A percentile compares a stretch with the other conserved stretches of the same genome.
phyloP scores from a whole-genome alignment of 2,329 filamentous ascomycete species.

The Biscogniauxia mediterranea region DNA sequence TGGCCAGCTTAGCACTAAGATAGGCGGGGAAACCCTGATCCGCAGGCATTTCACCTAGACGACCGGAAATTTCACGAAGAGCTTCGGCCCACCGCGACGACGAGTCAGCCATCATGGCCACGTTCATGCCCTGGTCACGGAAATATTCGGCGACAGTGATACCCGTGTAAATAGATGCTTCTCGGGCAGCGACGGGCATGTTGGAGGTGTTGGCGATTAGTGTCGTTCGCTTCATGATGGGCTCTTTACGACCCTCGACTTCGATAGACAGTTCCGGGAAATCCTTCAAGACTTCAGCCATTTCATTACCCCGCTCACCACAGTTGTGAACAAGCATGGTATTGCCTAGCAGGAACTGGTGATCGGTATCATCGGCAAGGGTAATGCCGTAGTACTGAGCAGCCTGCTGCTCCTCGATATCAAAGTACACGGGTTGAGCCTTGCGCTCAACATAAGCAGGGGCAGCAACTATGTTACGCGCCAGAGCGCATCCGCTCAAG shows the following conservation, averaged over 20 bases:
- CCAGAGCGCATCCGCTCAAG: no score
- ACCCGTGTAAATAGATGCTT: slow-evolving; percentile 97
- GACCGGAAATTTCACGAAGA: slow-evolving; percentile 96
- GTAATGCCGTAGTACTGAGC: no score
- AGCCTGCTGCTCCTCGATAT: no score
- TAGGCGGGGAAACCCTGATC: slow-evolving; percentile 99
- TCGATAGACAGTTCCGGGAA: slow-evolving; percentile 98
- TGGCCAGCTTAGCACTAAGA: slow-evolving; percentile 91
- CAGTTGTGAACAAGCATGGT: background rate
- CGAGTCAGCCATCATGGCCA: slow-evolving; percentile 99
- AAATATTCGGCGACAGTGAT: slow-evolving; percentile 97
- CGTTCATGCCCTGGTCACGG: slow-evolving; percentile 92
- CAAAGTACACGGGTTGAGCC: no score
- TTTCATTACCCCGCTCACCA: slow-evolving; percentile 96
- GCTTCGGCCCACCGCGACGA: slow-evolving; percentile 98
- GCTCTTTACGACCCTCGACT: slow-evolving; percentile 89
- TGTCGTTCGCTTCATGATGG: slow-evolving; percentile 99
- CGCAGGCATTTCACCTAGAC: slow-evolving; percentile 98
- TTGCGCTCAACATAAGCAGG: no score
- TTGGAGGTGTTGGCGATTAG: slow-evolving; percentile 99
- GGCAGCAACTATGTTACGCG: no score
- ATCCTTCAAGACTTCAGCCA: slow-evolving; percentile 99
- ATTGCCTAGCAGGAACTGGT: no score
- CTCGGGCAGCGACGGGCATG: slow-evolving; percentile 98
- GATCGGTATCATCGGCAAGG: no score